phyloP scores from a whole-genome alignment of 768 basidiomycete species.

The Megacollybia marginata region DNA sequence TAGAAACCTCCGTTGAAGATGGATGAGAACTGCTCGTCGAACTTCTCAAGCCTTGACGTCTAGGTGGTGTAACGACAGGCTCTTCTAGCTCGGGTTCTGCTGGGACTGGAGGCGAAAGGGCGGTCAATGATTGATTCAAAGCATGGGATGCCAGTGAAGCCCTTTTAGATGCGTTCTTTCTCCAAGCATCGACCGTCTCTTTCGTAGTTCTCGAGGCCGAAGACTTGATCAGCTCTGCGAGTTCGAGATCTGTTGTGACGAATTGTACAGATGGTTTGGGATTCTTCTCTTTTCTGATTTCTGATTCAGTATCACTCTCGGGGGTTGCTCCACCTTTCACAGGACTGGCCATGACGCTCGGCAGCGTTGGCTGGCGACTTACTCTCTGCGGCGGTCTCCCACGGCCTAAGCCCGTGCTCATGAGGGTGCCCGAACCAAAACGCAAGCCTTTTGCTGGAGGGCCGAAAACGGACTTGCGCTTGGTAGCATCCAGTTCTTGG shows the following conservation, averaged over 20 bases:
- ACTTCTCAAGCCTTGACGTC: conserved; percentile 28
- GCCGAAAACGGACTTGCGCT: neutral
- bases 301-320: neutral
- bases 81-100: conserved; percentile 35
- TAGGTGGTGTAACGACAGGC: conserved; percentile 37
- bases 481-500: neutral
- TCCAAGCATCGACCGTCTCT: conserved; percentile 10
- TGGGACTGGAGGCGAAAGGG: conserved; percentile 33
- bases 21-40: conserved; percentile 30
- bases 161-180: conserved; percentile 37
- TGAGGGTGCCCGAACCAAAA: conserved; percentile 5
- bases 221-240: neutral
- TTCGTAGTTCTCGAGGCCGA: too few species aligned
- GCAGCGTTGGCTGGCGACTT: conserved; percentile 40
- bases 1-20: conserved; percentile 11
- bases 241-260: neutral
- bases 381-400: conserved; percentile 21
- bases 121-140: conserved; percentile 56
- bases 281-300: too few species aligned
- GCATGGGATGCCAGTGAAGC: conserved; percentile 54
- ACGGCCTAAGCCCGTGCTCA: conserved; percentile 15
- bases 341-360: conserved; percentile 41
- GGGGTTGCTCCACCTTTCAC: conserved; percentile 31
- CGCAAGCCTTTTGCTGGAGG: neutral
- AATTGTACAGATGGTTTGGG: neutral